phyloP scores from a whole-genome alignment of 2,329 filamentous ascomycete genomes.

The Penicillium sp. region DNA sequence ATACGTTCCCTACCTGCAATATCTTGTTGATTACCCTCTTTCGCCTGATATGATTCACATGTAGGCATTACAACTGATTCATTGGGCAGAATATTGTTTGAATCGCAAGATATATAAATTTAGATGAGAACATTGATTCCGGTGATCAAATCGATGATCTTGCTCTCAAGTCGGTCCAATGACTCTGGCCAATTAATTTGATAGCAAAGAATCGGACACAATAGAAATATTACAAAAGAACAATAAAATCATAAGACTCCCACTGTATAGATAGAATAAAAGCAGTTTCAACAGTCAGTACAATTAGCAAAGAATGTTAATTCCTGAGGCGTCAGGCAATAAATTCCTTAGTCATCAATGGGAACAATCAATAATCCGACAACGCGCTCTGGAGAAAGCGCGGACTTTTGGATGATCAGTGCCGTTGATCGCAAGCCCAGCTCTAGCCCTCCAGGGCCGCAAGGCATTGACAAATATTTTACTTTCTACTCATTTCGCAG shows the following conservation, averaged over 20 bases:
- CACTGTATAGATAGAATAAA: no score
- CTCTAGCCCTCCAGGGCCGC: slow-evolving; percentile 21
- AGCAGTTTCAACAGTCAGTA: neutral
- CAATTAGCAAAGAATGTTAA: neutral
- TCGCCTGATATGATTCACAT: no score
- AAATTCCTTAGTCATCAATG: neutral
- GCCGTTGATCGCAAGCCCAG: slow-evolving; percentile 25
- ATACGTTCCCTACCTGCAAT: neutral
- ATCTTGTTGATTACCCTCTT: no score
- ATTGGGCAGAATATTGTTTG: no score
- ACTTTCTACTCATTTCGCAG: slow-evolving; percentile 11
- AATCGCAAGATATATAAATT: no score
- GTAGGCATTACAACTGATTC: no score
- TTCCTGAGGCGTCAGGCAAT: neutral
- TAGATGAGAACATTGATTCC: no score
- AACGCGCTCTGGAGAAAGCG: slow-evolving; percentile 33
- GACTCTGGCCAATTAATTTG: no score
- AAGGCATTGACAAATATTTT: slow-evolving; percentile 21
- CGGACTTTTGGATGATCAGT: slow-evolving; percentile 30
- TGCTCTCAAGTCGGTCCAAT: no score
- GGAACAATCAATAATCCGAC: slow-evolving; percentile 16
- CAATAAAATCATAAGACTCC: neutral
- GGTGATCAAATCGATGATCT: no score
- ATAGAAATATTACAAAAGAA: no score
- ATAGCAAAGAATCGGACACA: no score